phyloP scores from a whole-genome alignment of 106 monocot genomes.

The Dioscorea zingiberensis region DNA sequence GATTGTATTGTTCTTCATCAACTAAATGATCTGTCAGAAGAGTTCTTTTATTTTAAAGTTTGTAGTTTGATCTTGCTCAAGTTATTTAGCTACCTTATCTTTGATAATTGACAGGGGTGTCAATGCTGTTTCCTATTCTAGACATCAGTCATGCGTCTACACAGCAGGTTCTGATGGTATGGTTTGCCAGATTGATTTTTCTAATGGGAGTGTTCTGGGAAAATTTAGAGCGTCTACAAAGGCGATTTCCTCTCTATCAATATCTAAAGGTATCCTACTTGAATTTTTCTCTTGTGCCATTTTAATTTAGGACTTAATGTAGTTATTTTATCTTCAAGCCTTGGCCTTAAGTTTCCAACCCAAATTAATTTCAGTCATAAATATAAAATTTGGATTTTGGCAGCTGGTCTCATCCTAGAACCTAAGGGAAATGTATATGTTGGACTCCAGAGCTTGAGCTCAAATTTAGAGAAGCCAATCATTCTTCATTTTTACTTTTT shows the following conservation, averaged over 20 bases:
- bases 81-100: not conserved
- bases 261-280: constrained; percentile 68
- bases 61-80: not conserved
- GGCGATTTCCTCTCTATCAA: constrained; percentile 57
- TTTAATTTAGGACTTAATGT: too few relatives aligned
- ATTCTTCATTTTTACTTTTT: too few relatives aligned
- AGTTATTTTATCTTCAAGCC: too few relatives aligned
- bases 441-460: too few relatives aligned
- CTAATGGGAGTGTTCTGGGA: constrained; percentile 40
- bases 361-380: too few relatives aligned
- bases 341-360: too few relatives aligned
- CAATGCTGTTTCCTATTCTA: constrained; percentile 58
- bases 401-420: too few relatives aligned
- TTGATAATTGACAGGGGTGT: constrained; percentile 59
- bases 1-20: not conserved
- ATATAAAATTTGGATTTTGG: too few relatives aligned
- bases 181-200: constrained; percentile 69
- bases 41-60: not conserved
- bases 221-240: constrained; percentile 69
- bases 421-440: too few relatives aligned
- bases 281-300: too few relatives aligned
- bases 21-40: not conserved
- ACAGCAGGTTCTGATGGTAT: constrained; percentile 86
- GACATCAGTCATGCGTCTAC: constrained; percentile 32
- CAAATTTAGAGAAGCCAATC: too few relatives aligned